phyloP scores from a whole-genome alignment of 2,329 filamentous ascomycete genomes.

The Neophaeococcomyces aloes region DNA sequence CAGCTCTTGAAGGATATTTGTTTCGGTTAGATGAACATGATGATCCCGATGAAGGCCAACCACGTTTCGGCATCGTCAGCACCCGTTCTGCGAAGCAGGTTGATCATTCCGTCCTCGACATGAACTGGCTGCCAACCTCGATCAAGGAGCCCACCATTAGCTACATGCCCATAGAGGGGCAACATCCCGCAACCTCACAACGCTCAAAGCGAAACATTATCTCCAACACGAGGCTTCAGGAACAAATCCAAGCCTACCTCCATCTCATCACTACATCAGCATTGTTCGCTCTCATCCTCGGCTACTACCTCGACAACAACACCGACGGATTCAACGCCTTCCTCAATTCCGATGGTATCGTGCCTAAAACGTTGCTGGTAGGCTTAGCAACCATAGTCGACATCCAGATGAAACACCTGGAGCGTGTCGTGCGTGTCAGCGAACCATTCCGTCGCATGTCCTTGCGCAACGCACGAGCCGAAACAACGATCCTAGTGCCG shows the following conservation, averaged over 20 bases:
- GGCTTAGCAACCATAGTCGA: slow-evolving; percentile 8
- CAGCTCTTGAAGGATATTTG: not conserved
- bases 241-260: not conserved
- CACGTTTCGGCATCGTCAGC: not conserved
- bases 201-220: not conserved
- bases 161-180: not conserved
- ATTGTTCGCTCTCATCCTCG: slow-evolving; percentile 9
- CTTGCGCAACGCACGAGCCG: not conserved
- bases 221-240: not conserved
- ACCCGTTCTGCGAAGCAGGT: not conserved
- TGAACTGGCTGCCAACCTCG: not conserved
- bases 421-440: slow-evolving; percentile 11
- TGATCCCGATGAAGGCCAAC: not conserved
- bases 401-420: slow-evolving; percentile 9
- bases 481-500: not conserved
- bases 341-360: slow-evolving; percentile 7
- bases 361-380: slow-evolving; percentile 7
- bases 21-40: not conserved
- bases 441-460: slow-evolving; percentile 9
- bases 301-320: slow-evolving; percentile 8
- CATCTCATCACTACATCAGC: slow-evolving; percentile 4
- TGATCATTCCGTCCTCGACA: not conserved
- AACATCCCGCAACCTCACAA: not conserved
- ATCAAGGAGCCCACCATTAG: not conserved
- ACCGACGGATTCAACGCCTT: slow-evolving; percentile 11